Conservation (phyloP, 164 flowering plant genomes). For the Houttuynia cordata region DNA sequence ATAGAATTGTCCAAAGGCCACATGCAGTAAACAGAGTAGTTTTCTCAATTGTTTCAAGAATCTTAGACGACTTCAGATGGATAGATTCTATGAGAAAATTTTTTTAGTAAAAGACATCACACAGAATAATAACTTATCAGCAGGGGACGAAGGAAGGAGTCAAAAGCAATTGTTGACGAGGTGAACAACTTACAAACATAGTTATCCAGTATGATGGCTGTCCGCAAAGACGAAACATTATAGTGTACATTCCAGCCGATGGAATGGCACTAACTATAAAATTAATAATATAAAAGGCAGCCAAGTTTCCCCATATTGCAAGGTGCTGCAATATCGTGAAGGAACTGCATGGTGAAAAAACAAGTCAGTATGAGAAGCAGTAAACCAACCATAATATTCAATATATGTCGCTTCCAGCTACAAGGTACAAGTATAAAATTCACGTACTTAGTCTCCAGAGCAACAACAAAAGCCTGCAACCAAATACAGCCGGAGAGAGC, state of each 20-base stretch:
- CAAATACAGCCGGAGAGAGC: conserved; percentile 99
- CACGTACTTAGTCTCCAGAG: conserved; percentile 87
- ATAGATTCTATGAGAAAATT: no score
- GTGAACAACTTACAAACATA: conserved; percentile 54
- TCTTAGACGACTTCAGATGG: no score
- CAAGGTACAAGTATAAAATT: background rate
- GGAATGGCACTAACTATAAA: conserved; percentile 75
- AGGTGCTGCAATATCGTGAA: conserved; percentile 83
- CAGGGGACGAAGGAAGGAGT: no score
- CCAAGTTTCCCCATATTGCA: conserved; percentile 92
- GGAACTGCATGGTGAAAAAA: conserved; percentile 31
- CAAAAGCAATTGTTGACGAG: background rate
- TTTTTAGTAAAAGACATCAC: no score
- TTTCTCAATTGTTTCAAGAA: no score
- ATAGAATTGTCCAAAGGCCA: no score
- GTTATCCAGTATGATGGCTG: conserved; percentile 93
- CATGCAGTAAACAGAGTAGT: no score
- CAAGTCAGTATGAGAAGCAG: background rate
- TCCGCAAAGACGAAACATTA: conserved; percentile 82
- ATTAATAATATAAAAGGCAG: conserved; percentile 73
- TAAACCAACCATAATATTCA: background rate
- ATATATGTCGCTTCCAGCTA: background rate
- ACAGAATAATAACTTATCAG: no score
- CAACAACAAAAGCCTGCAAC: conserved; percentile 94
- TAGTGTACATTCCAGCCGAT: conserved; percentile 83